Conservation (phyloP, 1,284 basidiomycete genomes). For the Phenoliferia sp. region DNA sequence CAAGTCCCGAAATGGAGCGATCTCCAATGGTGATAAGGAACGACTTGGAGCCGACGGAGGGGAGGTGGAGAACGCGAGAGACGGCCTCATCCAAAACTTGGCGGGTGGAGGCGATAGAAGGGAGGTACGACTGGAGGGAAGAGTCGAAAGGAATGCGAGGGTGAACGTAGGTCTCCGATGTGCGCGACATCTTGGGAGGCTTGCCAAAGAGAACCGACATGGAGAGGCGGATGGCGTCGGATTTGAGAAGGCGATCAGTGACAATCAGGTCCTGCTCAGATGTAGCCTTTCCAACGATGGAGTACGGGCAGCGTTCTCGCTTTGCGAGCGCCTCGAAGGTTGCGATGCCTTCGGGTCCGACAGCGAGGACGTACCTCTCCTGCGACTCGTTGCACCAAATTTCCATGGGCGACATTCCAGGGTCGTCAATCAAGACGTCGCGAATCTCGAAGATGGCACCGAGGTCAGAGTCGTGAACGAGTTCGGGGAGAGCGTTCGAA, state of each 20-base stretch:
- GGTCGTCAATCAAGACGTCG: constrained; percentile 85
- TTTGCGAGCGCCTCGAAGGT: constrained; percentile 72
- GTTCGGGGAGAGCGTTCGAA: constrained; percentile 92
- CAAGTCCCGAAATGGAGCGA: constrained; percentile 86
- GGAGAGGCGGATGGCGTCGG: constrained; percentile 78
- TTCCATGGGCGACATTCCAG: constrained; percentile 96
- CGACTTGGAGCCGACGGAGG: constrained; percentile 88
- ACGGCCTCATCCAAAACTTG: constrained; percentile 57
- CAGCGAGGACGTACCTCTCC: constrained; percentile 92
- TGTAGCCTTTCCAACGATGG: constrained; percentile 83
- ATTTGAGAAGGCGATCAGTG: constrained; percentile 74
- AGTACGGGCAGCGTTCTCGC: constrained; percentile 88
- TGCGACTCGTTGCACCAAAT: constrained; percentile 99
- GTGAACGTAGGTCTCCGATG: constrained; percentile 56
- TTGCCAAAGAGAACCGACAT: constrained; percentile 98
- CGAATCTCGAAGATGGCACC: constrained; percentile 93
- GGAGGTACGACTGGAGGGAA: constrained; percentile 62
- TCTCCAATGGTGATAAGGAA: constrained; percentile 99
- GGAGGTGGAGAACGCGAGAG: constrained; percentile 79
- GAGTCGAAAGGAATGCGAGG: constrained; percentile 63
- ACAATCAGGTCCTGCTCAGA: constrained; percentile 72
- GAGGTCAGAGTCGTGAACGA: constrained; percentile 89
- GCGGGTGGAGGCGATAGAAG: constrained; percentile 40
- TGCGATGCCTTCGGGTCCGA: constrained; percentile 54
- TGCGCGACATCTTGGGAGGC: constrained; percentile 84